A percentile compares a stretch with the other conserved stretches of the same genome.
These are phyloP conservation scores for Venturia pyrina DNA, from an alignment of 2,329 filamentous ascomycete genomes.

Conservation along the genomic window DNA sequence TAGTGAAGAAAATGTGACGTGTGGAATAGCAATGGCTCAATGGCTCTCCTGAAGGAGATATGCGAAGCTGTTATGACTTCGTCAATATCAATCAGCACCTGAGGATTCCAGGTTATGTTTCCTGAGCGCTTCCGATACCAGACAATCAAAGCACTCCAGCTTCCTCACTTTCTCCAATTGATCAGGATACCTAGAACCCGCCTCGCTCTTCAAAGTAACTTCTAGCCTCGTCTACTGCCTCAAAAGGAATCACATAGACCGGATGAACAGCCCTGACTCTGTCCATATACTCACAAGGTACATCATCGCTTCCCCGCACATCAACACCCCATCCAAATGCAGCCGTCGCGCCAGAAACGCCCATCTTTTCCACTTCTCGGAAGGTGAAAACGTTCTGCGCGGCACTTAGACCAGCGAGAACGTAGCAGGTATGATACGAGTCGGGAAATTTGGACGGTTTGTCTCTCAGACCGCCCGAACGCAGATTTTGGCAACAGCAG, in stretches of 20 bases:
- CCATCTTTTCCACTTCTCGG: constrained; percentile 17
- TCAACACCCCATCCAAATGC: constrained; percentile 10
- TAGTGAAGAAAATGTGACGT: no score
- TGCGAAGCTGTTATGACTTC: no score
- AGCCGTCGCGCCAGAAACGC: constrained; percentile 12
- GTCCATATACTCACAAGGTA: constrained; percentile 61
- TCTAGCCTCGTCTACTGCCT: constrained; percentile 54
- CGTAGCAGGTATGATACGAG: constrained; percentile 89
- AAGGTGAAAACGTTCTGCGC: constrained; percentile 58
- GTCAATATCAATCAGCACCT: no score
- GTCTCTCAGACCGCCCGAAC: constrained; percentile 75
- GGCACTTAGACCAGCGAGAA: constrained; percentile 73
- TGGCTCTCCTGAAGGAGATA: no score
- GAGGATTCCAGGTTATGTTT: no score
- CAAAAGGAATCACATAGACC: constrained; percentile 72
- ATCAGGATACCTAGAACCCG: constrained; percentile 37
- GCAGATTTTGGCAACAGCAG: constrained; percentile 69
- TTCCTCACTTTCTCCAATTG: neutral
- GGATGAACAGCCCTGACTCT: constrained; percentile 65
- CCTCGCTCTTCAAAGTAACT: constrained; percentile 53
- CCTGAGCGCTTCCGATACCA: no score
- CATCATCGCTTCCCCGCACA: constrained; percentile 36
- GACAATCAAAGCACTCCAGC: no score
- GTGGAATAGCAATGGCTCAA: no score
- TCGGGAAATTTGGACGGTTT: constrained; percentile 89